Base-by-base conservation (phyloP, 495 filamentous ascomycete species). In the Penicillium arizonense region DNA sequence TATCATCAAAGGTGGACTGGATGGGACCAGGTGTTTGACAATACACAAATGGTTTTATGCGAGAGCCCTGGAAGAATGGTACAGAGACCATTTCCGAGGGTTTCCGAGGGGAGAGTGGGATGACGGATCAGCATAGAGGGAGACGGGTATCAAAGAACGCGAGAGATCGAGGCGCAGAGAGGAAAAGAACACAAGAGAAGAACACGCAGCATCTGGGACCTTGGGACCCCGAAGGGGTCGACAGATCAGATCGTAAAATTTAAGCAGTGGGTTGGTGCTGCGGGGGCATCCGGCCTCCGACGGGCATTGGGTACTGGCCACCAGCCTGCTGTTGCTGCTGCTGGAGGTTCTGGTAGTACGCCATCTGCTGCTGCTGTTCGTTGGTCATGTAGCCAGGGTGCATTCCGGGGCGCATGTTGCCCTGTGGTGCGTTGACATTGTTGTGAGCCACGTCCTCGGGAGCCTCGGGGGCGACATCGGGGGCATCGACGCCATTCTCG, bases 401-500 rank as follows among this genome's bases (percentile, higher is more conserved):
- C 59, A 78, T 77, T 13, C 73, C 75, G 6, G 76, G 74, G 43
- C 78, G 66, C 60, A 82, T 79, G 62, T 73, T 78, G 24, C 72
- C 57, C 60, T 80, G 79, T 32, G 73, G 77, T 26, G 78, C 70
- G 50, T 76, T 79, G 53, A 82, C 73, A 43, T 77, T 78, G 59
- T 56, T 70, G 57, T 82, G 78, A 43, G 62, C 69, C 37, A 81
- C 78, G 47, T 83, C 80, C 65, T 83, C 80, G 45, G 79, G 79
- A 8, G 79, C 75, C 61, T 83, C 80, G 48, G 79, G 72, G 10
- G 78, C 74, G 13, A 80, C 79, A 55, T 83, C 80, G 60, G 72
- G 58, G 42, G 70, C 71, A 52, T 96, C 91, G 57, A 97, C 88
- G 44, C 94, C 94, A 57, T 97, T 97, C 65, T 95, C 89, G 61